Percentiles rank a stretch among this genome's conserved stretches.
Conservation (phyloP, 306 rosid genomes). For the apple (Malus domestica) region DNA sequence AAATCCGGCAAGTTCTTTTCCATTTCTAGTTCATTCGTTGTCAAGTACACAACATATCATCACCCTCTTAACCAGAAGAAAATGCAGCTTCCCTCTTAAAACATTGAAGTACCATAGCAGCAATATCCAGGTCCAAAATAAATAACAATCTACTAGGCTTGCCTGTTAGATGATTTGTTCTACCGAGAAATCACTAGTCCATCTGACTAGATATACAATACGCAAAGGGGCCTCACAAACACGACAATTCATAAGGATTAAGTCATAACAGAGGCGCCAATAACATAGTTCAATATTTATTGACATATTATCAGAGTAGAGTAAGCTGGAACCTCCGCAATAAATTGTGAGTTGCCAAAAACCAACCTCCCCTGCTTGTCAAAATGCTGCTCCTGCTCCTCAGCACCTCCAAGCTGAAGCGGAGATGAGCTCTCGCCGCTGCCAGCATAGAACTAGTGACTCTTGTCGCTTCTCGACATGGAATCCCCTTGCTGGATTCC, state of each 20-base stretch:
- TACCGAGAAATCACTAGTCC: conserved; percentile 16
- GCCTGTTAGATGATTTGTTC: conserved; percentile 22
- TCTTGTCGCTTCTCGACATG: conserved; percentile 39
- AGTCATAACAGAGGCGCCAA: conserved; percentile 31
- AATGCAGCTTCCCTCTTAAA: conserved; percentile 10
- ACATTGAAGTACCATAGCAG: conserved; percentile 10
- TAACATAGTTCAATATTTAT: conserved; percentile 35
- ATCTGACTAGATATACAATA: conserved; percentile 14
- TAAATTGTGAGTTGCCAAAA: conserved; percentile 29
- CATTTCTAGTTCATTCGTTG: neutral
- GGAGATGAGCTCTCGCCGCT: conserved; percentile 34
- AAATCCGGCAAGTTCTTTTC: neutral
- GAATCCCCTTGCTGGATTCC: conserved; percentile 35
- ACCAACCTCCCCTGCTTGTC: conserved; percentile 27
- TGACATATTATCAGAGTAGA: conserved; percentile 26
- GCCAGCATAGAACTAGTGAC: conserved; percentile 43
- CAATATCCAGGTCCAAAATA: conserved; percentile 14
- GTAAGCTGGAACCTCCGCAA: conserved; percentile 30
- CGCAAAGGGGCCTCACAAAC: conserved; percentile 25
- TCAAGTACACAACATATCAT: conserved; percentile 3
- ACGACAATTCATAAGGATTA: conserved; percentile 26
- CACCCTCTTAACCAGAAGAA: conserved; percentile 16
- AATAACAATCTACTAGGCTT: conserved; percentile 15
- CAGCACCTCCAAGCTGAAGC: conserved; percentile 53
- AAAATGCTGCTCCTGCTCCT: conserved; percentile 12